Evolutionary conservation across 345 rosid species (phyloP).

Genomic region (Populus davidiana): DNA sequence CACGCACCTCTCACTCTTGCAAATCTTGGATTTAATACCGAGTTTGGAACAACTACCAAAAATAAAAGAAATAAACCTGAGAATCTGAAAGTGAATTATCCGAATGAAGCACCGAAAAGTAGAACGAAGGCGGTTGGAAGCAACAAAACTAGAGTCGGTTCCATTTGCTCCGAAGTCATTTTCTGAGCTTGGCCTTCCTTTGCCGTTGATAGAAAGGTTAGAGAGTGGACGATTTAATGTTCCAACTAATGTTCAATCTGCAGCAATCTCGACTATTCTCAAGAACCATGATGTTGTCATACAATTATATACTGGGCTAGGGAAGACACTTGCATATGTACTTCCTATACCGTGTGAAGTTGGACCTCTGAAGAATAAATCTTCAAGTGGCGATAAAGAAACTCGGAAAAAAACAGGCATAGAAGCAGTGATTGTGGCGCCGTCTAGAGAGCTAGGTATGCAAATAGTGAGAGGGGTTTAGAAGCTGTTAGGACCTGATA

Average conservation of each 20-base stretch:
- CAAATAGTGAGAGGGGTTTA: slow-evolving; percentile 91
- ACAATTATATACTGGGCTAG: slow-evolving; percentile 92
- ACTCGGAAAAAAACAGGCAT: slow-evolving; percentile 51
- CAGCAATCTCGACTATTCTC: slow-evolving; percentile 72
- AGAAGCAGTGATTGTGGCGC: slow-evolving; percentile 89
- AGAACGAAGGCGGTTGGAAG: slow-evolving; percentile 36
- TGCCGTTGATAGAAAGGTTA: slow-evolving; percentile 55
- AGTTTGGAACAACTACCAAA: slow-evolving; percentile 24
- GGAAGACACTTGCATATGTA: slow-evolving; percentile 85
- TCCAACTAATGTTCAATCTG: slow-evolving; percentile 87
- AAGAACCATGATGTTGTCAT: slow-evolving; percentile 75
- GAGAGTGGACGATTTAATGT: slow-evolving; percentile 63
- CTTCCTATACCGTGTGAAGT: slow-evolving; percentile 79
- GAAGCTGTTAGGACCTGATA: slow-evolving; percentile 72
- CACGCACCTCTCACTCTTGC: slow-evolving; percentile 62
- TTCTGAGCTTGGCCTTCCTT: slow-evolving; percentile 83
- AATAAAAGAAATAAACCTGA: slow-evolving; percentile 30
- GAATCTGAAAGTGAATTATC: slow-evolving; percentile 8
- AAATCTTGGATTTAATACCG: slow-evolving; percentile 50
- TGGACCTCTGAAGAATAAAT: slow-evolving; percentile 56
- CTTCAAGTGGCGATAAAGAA: slow-evolving; percentile 33
- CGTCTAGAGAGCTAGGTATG: slow-evolving; percentile 94
- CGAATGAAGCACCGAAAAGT: slow-evolving; percentile 34
- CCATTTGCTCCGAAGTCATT: slow-evolving; percentile 76
- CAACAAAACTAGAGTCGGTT: slow-evolving; percentile 34